A percentile compares a stretch with the other conserved stretches of the same genome.
Evolutionary conservation across 164 flowering plant genomes (phyloP).

Genomic region (Houttuynia cordata): DNA sequence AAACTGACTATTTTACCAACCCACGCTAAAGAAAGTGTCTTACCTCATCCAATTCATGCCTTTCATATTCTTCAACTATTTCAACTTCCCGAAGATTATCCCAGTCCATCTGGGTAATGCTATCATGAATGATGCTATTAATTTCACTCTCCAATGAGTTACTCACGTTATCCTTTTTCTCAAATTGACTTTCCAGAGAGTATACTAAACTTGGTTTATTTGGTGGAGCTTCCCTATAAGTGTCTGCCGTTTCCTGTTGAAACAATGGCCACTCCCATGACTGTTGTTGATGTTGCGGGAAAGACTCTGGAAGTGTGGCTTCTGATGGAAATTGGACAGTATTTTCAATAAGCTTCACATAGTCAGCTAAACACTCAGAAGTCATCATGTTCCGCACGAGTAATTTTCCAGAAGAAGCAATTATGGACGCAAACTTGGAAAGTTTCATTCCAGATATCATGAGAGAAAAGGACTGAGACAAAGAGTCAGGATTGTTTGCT

Average conservation of each 20-base stretch:
- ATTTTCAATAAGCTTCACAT: slow-evolving; percentile 66
- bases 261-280: slow-evolving; percentile 79
- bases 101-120: slow-evolving; percentile 53
- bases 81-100: slow-evolving; percentile 48
- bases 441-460: slow-evolving; percentile 54
- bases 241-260: slow-evolving; percentile 25
- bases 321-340: slow-evolving; percentile 75
- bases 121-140: slow-evolving; percentile 23
- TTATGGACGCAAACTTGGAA: slow-evolving; percentile 46
- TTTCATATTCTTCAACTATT: slow-evolving; percentile 57
- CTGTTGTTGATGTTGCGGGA: slow-evolving; percentile 34
- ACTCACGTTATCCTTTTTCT: slow-evolving; percentile 5
- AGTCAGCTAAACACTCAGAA: slow-evolving; percentile 60
- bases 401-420: slow-evolving; percentile 66
- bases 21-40: slow-evolving; percentile 1
- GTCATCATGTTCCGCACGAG: slow-evolving; percentile 75
- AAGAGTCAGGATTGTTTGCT: slow-evolving; percentile 47
- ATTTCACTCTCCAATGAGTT: slow-evolving; percentile 27
- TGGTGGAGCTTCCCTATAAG: slow-evolving; percentile 8
- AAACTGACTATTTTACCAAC: not conserved
- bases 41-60: slow-evolving; percentile 78
- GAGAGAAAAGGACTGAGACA: slow-evolving; percentile 56
- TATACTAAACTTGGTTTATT: slow-evolving; percentile 36
- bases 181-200: slow-evolving; percentile 45
- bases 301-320: slow-evolving; percentile 42